A percentile compares a stretch with the other conserved stretches of the same genome.
Conservation (phyloP, 2,329 filamentous ascomycete species). For the Penicillium sclerotigenum region DNA sequence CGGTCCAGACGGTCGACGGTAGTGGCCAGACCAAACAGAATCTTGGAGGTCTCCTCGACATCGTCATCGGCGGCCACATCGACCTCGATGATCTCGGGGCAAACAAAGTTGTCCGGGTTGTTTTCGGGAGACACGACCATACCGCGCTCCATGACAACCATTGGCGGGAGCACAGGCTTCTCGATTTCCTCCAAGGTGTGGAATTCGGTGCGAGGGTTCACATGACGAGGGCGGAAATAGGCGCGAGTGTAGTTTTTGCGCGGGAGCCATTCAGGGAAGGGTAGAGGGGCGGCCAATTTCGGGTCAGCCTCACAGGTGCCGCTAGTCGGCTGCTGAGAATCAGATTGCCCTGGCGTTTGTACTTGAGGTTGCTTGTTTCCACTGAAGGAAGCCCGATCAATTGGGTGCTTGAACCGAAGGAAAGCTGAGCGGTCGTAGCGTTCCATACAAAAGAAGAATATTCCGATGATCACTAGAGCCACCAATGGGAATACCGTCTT, state of each 20-base stretch:
- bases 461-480: slow-evolving; percentile 37
- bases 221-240: slow-evolving; percentile 41
- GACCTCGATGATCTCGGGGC: slow-evolving; percentile 41
- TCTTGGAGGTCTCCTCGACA: slow-evolving; percentile 41
- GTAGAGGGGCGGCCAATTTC: slow-evolving; percentile 33
- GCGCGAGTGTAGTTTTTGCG: slow-evolving; percentile 46
- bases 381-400: slow-evolving; percentile 27
- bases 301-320: slow-evolving; percentile 37
- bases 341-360: slow-evolving; percentile 10
- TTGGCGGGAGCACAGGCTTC: slow-evolving; percentile 38
- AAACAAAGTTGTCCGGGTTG: slow-evolving; percentile 32
- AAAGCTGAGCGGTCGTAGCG: slow-evolving; percentile 40
- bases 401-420: slow-evolving; percentile 36
- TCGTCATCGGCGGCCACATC: slow-evolving; percentile 40
- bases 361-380: slow-evolving; percentile 16
- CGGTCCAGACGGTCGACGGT: slow-evolving; percentile 44
- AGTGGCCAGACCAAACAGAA: slow-evolving; percentile 44
- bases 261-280: slow-evolving; percentile 42
- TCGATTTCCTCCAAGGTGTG: slow-evolving; percentile 38
- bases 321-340: slow-evolving; percentile 21
- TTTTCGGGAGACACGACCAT: slow-evolving; percentile 38
- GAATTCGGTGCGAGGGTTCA: slow-evolving; percentile 38
- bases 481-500: slow-evolving; percentile 41
- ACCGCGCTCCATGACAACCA: slow-evolving; percentile 40
- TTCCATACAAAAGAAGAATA: slow-evolving; percentile 43